Evolutionary conservation across 2,329 filamentous ascomycete genomes (phyloP).

Genomic region (Fusarium buharicum): DNA sequence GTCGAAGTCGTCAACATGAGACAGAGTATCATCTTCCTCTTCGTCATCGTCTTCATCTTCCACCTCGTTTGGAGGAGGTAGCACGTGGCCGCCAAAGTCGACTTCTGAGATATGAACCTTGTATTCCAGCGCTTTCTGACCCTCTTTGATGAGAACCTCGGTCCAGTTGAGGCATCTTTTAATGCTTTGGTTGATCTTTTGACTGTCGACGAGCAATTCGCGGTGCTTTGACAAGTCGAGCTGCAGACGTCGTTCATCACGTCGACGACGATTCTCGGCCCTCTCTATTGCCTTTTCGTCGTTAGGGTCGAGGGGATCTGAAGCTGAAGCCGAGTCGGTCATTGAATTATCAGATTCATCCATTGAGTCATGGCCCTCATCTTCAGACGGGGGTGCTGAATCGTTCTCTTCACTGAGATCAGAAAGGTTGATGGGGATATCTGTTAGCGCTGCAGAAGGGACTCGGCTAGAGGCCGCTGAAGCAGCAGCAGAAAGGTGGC

Average conservation of each 20-base stretch:
- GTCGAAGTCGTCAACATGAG: slow-evolving; percentile 29
- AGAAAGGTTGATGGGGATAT: slow-evolving; percentile 58
- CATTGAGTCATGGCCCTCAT: slow-evolving; percentile 60
- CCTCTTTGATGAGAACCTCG: slow-evolving; percentile 89
- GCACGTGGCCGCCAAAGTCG: slow-evolving; percentile 81
- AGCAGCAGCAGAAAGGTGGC: slow-evolving; percentile 71
- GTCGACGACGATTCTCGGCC: slow-evolving; percentile 62
- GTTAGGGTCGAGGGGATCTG: slow-evolving; percentile 53
- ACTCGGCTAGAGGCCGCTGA: slow-evolving; percentile 59
- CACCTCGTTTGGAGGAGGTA: slow-evolving; percentile 64
- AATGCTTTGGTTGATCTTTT: slow-evolving; percentile 95
- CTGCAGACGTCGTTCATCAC: slow-evolving; percentile 84
- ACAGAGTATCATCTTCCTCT: slow-evolving; percentile 40
- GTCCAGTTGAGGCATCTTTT: slow-evolving; percentile 90
- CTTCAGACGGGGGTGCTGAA: slow-evolving; percentile 49
- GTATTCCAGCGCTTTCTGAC: slow-evolving; percentile 86
- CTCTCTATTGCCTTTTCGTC: slow-evolving; percentile 48
- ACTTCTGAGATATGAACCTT: slow-evolving; percentile 82
- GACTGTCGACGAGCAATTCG: slow-evolving; percentile 86
- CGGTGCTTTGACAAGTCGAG: slow-evolving; percentile 89
- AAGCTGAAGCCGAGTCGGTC: slow-evolving; percentile 48
- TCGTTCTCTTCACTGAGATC: slow-evolving; percentile 59
- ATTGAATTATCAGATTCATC: slow-evolving; percentile 64
- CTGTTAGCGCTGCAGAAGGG: slow-evolving; percentile 57
- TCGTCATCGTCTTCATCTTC: slow-evolving; percentile 62